These are phyloP conservation scores for Ophiostoma quercus DNA, from an alignment of 2,329 filamentous ascomycete genomes.

Conservation along the genomic window DNA sequence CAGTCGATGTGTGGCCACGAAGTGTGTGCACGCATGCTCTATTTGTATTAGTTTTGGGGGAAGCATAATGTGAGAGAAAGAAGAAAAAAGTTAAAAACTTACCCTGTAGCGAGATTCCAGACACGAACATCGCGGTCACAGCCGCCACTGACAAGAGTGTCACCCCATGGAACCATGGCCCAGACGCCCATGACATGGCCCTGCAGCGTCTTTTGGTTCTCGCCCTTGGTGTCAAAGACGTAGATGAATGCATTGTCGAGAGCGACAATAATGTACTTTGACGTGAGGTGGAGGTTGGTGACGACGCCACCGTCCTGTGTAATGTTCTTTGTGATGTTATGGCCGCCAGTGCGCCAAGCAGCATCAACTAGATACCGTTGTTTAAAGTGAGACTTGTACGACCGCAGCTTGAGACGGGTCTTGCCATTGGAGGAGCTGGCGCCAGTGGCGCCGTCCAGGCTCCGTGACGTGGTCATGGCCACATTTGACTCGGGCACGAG, in stretches of 20 bases:
- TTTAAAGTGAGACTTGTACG: constrained; percentile 96
- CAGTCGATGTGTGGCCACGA: constrained; percentile 92
- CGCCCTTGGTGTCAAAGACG: constrained; percentile 89
- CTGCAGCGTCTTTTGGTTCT: constrained; percentile 80
- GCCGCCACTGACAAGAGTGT: constrained; percentile 89
- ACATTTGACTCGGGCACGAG: constrained; percentile 36
- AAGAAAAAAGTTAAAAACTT: constrained; percentile 35
- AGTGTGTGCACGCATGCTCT: constrained; percentile 75
- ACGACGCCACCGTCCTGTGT: constrained; percentile 96
- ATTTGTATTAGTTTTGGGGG: background rate
- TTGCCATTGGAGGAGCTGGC: constrained; percentile 27
- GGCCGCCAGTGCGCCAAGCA: constrained; percentile 90
- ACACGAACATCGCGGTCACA: constrained; percentile 96
- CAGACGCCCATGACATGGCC: constrained; percentile 99
- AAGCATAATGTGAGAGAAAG: background rate
- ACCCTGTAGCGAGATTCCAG: constrained; percentile 94
- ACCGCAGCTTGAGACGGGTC: constrained; percentile 61
- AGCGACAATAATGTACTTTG: constrained; percentile 95
- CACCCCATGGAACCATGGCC: constrained; percentile 98
- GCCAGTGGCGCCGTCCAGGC: constrained; percentile 47
- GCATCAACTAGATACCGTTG: constrained; percentile 95
- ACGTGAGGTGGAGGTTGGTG: constrained; percentile 86
- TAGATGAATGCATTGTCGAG: constrained; percentile 98
- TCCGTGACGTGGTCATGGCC: constrained; percentile 43
- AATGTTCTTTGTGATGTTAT: constrained; percentile 76